Evolutionary conservation across 352 stramenopile species (phyloP).

Genomic region (Pythium diclinum): DNA sequence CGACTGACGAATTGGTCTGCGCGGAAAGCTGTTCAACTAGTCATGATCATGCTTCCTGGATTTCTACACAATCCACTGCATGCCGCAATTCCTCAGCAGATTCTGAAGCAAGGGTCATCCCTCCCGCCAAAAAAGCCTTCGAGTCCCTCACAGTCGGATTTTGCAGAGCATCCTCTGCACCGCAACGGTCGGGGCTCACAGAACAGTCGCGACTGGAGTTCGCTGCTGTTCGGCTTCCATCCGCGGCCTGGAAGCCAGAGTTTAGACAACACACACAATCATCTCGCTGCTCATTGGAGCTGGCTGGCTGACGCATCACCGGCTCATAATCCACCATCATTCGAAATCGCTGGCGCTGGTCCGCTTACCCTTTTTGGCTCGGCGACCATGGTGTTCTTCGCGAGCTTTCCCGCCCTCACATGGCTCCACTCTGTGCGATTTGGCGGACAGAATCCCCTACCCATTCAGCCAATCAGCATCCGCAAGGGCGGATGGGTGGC

Average conservation of each 20-base stretch:
- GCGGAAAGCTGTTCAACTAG: not conserved
- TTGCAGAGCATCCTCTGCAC: not conserved
- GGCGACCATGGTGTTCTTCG: constrained; percentile 25
- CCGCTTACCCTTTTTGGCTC: not conserved
- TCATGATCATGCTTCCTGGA: not conserved
- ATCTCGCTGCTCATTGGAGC: not conserved
- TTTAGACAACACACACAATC: constrained; percentile 1
- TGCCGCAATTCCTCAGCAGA: not conserved
- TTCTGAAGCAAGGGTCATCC: not conserved
- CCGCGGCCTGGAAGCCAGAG: not conserved
- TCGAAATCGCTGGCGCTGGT: not conserved
- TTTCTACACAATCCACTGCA: constrained; percentile 5
- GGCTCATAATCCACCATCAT: constrained; percentile 10
- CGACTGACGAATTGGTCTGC: not conserved
- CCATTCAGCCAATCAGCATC: constrained; percentile 11
- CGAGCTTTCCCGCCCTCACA: not conserved
- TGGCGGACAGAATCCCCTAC: constrained; percentile 6
- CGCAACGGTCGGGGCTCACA: not conserved
- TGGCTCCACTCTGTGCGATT: constrained; percentile 3
- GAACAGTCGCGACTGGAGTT: constrained; percentile 6
- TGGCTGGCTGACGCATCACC: not conserved
- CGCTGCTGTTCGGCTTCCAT: constrained; percentile 13
- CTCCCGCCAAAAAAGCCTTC: not conserved
- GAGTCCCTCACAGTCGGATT: not conserved
- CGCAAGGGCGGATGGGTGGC: not conserved